phyloP scores from a whole-genome alignment of 352 stramenopile genomes.

The Hyaloperonospora arabidopsidis region DNA sequence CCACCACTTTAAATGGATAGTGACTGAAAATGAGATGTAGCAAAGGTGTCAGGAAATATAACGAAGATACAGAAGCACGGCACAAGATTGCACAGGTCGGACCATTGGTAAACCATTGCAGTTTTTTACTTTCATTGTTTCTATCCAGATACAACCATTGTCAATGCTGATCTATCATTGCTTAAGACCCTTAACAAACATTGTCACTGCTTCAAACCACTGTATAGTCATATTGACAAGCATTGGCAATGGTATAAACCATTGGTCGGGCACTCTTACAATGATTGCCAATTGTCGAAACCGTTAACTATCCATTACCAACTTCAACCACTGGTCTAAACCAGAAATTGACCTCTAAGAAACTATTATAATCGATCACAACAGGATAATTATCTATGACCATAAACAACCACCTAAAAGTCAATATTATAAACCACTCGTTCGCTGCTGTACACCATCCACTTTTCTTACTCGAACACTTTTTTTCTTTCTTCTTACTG shows the following conservation, averaged over 20 bases:
- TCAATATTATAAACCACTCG: not conserved
- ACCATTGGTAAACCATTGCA: not conserved
- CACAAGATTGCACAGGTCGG: not conserved
- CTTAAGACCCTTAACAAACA: not conserved
- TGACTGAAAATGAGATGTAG: too few relatives aligned
- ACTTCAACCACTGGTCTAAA: too few relatives aligned
- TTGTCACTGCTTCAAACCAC: not conserved
- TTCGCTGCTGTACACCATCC: not conserved
- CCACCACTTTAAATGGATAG: too few relatives aligned
- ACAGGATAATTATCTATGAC: not conserved
- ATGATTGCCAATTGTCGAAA: not conserved
- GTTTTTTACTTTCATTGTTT: too few relatives aligned
- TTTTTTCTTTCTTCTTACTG: too few relatives aligned
- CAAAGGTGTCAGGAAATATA: too few relatives aligned
- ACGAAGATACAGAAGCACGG: too few relatives aligned
- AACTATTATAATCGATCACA: not conserved
- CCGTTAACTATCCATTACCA: not conserved
- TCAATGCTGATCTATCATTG: not conserved
- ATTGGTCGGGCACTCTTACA: not conserved
- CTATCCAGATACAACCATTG: not conserved
- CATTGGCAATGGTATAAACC: conserved; percentile 2
- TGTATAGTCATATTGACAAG: not conserved
- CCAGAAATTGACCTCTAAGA: not conserved
- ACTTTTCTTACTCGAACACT: too few relatives aligned
- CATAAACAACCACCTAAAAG: not conserved